Evolutionary conservation across 202 grass and related monocot species (phyloP), one percentile per base, ranked within the genome.

Genomic region (Setaria viridis): DNA sequence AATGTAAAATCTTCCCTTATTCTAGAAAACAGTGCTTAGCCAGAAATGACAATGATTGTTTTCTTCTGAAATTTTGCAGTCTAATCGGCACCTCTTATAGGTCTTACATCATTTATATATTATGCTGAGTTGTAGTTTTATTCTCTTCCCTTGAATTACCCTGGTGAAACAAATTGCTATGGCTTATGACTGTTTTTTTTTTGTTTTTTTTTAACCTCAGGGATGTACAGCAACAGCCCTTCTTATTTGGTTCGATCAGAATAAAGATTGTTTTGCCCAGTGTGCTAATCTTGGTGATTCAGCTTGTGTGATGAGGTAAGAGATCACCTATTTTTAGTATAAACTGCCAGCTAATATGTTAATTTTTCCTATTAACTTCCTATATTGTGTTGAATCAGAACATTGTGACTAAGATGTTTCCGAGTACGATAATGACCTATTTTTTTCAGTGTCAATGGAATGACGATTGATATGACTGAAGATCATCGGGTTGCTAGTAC

Each of bases 281-380:
- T 98, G 95, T 78, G 95, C 95, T 41, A 98, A 98, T 83, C 85
- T 98, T 66, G 92, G 92, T 15, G 95, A 98, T 90, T 98, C 95
- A 56, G 88, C 90, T 77, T 93, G 92, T 87, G 67, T 98, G 60
- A 78, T 98, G 68, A 91, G 85, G 95, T 98, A 81, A 67, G 30
- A 60, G 3, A 34, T 49, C 20, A 33, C 56, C 80, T 67, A 15
- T 80, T 63, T 43, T 63, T 30, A 65, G 32, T 66, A 39, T 11
- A 62, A 50, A 0, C 57, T 68, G 19, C 19, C 51, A 69, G 39
- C 41, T 75, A 74, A 30, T 64, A 43, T 30, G n/a, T 47, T 68
- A 49, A 3, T 51, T 71, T 71, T 70, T 17, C 15, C 7, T 77
- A 16, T 14, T 16, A 33, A 71, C 21, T 72, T 81, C 17, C 11